These are phyloP conservation scores for Hyphodiscus sp. DNA, from an alignment of 2,329 filamentous ascomycete species.

Conservation along the genomic window DNA sequence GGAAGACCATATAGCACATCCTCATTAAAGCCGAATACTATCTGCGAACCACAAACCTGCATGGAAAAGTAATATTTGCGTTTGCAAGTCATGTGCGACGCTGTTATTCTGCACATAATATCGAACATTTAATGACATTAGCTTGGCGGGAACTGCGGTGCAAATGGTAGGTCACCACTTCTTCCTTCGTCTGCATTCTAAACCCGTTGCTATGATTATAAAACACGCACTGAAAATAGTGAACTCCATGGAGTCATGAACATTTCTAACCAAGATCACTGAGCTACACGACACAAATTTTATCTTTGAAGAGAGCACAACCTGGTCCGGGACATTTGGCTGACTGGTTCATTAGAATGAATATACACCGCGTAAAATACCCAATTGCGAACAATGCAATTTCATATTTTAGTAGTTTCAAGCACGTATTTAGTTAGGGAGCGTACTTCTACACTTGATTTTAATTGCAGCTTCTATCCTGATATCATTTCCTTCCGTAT, in stretches of 20 bases:
- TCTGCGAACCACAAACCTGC: neutral
- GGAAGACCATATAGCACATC: constrained; percentile 10
- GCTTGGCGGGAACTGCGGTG: neutral
- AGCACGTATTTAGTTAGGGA: too few relatives aligned
- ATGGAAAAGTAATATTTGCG: neutral
- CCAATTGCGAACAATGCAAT: too few relatives aligned
- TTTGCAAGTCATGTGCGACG: neutral
- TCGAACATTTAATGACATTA: neutral
- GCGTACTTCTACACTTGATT: too few relatives aligned
- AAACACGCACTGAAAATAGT: constrained; percentile 34
- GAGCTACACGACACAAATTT: constrained; percentile 17
- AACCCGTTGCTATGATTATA: constrained; percentile 28
- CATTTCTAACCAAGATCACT: constrained; percentile 34
- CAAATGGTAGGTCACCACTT: constrained; percentile 14
- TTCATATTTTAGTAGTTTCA: too few relatives aligned
- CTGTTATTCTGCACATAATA: neutral
- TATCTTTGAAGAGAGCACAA: neutral
- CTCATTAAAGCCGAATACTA: neutral
- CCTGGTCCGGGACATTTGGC: neutral
- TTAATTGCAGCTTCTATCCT: too few relatives aligned
- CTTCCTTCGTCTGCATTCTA: neutral
- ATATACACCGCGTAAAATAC: neutral
- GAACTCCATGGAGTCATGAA: constrained; percentile 29
- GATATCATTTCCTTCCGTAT: too few relatives aligned
- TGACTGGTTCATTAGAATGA: neutral